These are phyloP conservation scores for Phlebopus sp. DNA, from an alignment of 1,284 basidiomycete genomes.

Conservation along the genomic window DNA sequence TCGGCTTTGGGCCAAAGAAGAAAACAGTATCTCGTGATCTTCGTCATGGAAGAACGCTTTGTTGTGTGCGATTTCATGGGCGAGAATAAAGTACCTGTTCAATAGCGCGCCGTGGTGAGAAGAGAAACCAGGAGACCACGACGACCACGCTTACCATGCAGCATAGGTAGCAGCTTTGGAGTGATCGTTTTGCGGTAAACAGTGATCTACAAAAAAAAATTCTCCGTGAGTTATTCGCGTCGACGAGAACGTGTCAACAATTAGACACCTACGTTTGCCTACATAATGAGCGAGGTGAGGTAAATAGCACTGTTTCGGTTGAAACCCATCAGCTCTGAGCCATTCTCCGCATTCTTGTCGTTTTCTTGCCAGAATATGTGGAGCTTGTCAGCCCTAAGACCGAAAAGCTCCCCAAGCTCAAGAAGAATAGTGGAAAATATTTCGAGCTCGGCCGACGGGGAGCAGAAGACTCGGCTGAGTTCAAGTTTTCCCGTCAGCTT, in stretches of 20 bases:
- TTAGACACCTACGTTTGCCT: slow-evolving; percentile 4
- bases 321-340: slow-evolving; percentile 24
- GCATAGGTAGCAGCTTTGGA: not conserved
- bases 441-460: slow-evolving; percentile 1
- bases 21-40: slow-evolving; percentile 11
- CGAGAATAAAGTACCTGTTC: slow-evolving; percentile 15
- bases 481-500: too few species aligned
- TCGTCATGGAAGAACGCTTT: slow-evolving; percentile 12
- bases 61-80: slow-evolving; percentile 14
- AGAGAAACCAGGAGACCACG: not conserved
- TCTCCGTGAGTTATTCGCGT: not conserved
- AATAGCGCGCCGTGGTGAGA: not conserved
- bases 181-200: not conserved
- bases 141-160: slow-evolving; percentile 5
- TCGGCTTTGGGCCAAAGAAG: slow-evolving; percentile 1
- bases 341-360: too few species aligned
- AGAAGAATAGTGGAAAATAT: slow-evolving; percentile 6
- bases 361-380: slow-evolving; percentile 24
- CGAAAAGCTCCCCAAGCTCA: slow-evolving; percentile 14
- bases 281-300: slow-evolving; percentile 23
- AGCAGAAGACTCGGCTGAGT: slow-evolving; percentile 1
- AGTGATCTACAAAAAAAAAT: not conserved
- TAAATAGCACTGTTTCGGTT: slow-evolving; percentile 22
- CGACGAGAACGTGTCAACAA: not conserved
- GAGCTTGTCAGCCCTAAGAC: slow-evolving; percentile 1